Base-by-base conservation (phyloP, 345 rosid genomes). In the Raphanus sativus region DNA sequence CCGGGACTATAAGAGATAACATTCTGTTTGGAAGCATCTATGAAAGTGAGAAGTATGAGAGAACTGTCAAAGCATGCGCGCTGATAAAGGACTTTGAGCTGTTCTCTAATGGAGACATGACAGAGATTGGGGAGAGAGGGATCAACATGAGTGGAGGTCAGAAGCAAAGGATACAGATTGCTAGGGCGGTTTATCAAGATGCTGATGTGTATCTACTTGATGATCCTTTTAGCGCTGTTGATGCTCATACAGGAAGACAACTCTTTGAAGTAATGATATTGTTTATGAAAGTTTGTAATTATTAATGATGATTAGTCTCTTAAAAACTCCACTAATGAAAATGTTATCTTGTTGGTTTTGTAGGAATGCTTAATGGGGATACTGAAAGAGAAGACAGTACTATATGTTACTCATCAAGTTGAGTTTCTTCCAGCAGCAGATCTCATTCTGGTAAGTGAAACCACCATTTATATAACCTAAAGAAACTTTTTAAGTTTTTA, bases 141-240 rank as follows among this genome's bases (percentile, higher is more conserved):
- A 91, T 94, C 42, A 94, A 94, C 80, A 89, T 94, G 98, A 94
- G 98, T 73, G 98, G 98, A 24, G 98, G 98, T 77, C 97, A 94
- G 80, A 94, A 94, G 77, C 98, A 94, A 79, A 85, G 98, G 82
- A 90, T 91, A 77, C 98, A 94, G 67, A 87, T 94, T 79, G 96
- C 98, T 67, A 90, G 96, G 16, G 97, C 98, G 15, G 90, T 88
- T 76, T 94, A 94, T 80, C 94, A 94, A 64, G 89, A 94, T 77
- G 96, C 98, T 42, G 98, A 94, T 67, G 84, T 94, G 36, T 94
- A 91, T 84, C 81, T 94, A 12, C 89, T 94, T 0, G 98, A 94
- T 76, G 98, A 94, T 65, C 98, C 97, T 64, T 94, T 94, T 87
- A 94, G 98, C 42, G 97, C 97, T 0, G 98, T 94, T 58, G 98